These are phyloP conservation scores for Rostrohypoxylon terebratum DNA, from an alignment of 495 filamentous ascomycete species.

Conservation along the genomic window DNA sequence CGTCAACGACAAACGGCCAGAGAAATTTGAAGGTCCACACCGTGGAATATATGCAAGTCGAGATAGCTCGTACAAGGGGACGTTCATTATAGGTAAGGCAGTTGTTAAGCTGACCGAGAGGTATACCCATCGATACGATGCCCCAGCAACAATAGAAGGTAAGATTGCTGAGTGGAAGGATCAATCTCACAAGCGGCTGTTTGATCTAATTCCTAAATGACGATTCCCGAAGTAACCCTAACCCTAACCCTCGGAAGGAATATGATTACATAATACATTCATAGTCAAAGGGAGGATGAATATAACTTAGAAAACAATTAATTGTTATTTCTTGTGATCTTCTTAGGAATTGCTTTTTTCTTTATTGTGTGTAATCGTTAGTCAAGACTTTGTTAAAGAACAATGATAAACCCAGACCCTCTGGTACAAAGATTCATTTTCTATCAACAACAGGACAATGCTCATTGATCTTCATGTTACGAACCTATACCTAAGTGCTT, in stretches of 20 bases:
- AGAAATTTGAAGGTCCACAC: conserved; percentile 33
- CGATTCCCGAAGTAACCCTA: no score
- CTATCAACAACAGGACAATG: not conserved
- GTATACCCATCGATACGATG: conserved; percentile 35
- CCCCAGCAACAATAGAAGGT: conserved; percentile 44
- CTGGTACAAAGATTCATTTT: no score
- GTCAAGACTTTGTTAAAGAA: not conserved
- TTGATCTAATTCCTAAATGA: not conserved
- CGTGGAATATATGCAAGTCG: conserved; percentile 8
- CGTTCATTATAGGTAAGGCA: conserved; percentile 36
- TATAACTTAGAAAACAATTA: no score
- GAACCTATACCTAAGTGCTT: no score
- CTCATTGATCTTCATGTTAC: no score
- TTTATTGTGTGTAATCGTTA: no score
- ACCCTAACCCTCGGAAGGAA: no score
- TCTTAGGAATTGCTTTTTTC: not conserved
- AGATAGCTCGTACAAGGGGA: conserved; percentile 1
- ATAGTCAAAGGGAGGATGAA: no score
- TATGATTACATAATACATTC: no score
- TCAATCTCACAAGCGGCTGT: conserved; percentile 6
- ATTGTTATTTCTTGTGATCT: no score
- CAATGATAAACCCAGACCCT: not conserved
- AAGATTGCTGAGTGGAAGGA: conserved; percentile 1
- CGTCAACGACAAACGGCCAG: not conserved
- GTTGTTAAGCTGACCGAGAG: conserved; percentile 40